Percentiles rank a stretch among this genome's conserved stretches.
phyloP scores from a whole-genome alignment of 1,284 basidiomycete species.

The Ceratobasidium sp. region DNA sequence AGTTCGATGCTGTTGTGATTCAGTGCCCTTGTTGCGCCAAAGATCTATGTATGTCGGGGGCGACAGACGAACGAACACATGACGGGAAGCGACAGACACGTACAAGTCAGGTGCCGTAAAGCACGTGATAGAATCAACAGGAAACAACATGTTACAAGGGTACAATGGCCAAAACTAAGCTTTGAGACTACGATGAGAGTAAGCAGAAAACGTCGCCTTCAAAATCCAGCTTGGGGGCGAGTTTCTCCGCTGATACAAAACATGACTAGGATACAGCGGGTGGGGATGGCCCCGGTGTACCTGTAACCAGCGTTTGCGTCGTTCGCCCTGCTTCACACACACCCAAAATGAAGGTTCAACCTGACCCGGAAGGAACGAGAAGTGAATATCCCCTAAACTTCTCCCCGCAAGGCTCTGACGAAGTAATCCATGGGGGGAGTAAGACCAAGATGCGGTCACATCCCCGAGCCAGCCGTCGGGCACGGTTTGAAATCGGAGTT shows the following conservation, averaged over 20 bases:
- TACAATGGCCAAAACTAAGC: too few relatives aligned
- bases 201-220: neutral
- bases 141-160: too few relatives aligned
- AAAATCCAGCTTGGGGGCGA: constrained; percentile 3
- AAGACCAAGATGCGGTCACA: neutral
- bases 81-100: too few relatives aligned
- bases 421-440: neutral
- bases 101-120: too few relatives aligned
- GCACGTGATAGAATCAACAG: too few relatives aligned
- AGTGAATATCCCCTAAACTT: neutral
- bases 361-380: neutral
- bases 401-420: neutral
- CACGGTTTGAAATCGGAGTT: neutral
- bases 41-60: too few relatives aligned
- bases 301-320: neutral
- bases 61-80: too few relatives aligned
- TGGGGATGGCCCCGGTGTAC: neutral
- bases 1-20: too few relatives aligned
- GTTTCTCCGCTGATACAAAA: neutral
- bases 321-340: neutral
- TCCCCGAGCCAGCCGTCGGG: neutral
- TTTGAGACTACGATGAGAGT: neutral
- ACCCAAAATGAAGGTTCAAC: neutral
- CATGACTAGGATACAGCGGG: neutral
- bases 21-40: too few relatives aligned